Evolutionary conservation across 192 early-diverging fungal genomes (phyloP).

Genomic region (Pilobolus umbonatus): DNA sequence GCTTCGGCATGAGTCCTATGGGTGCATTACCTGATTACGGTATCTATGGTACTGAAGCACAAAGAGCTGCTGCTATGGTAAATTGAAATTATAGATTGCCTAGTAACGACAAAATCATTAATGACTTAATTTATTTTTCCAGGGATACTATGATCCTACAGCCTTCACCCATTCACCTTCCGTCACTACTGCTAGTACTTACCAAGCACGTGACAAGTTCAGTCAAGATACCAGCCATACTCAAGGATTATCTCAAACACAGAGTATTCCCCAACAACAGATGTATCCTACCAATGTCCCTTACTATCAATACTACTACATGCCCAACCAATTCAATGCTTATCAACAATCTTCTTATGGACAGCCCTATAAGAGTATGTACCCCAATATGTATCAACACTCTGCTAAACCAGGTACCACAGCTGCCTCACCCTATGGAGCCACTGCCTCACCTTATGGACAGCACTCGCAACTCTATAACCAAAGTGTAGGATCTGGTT

Average conservation of each 20-base stretch:
- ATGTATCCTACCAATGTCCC: conserved; percentile 59
- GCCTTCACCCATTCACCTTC: conserved; percentile 57
- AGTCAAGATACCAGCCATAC: conserved; percentile 39
- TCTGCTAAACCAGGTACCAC: conserved; percentile 34
- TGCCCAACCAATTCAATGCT: conserved; percentile 74
- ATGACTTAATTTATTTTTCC: not conserved
- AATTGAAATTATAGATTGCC: not conserved
- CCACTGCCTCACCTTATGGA: conserved; percentile 34
- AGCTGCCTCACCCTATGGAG: conserved; percentile 37
- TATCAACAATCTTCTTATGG: conserved; percentile 82
- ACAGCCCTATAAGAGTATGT: conserved; percentile 89
- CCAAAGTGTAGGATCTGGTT: conserved; percentile 20
- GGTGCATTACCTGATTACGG: conserved; percentile 49
- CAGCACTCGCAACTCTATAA: conserved; percentile 33
- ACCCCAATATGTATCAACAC: conserved; percentile 67
- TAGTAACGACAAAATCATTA: not conserved
- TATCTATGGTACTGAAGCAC: conserved; percentile 60
- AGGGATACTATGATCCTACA: conserved; percentile 44
- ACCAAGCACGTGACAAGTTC: conserved; percentile 52
- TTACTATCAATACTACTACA: conserved; percentile 82
- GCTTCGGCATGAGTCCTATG: conserved; percentile 54
- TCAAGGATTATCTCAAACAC: conserved; percentile 29
- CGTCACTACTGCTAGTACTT: conserved; percentile 44
- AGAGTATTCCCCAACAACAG: conserved; percentile 40
- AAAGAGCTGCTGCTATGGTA: conserved; percentile 45